Base-by-base conservation (phyloP, 768 basidiomycete genomes). In the Rhizopogon vesiculosus region DNA sequence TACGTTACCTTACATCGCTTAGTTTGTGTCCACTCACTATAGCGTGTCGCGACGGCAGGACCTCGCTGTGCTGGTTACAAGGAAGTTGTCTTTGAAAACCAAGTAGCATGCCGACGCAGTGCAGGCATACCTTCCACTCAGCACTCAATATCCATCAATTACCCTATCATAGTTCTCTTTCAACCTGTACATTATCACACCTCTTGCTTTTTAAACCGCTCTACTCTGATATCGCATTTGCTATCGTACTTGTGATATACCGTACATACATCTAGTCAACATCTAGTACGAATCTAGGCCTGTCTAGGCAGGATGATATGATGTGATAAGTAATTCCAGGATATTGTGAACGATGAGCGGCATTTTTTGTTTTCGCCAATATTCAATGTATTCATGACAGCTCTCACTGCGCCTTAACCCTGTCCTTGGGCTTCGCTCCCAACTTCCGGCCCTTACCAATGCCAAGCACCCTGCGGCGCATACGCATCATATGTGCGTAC, bases 401-500 rank as follows among this genome's bases (percentile, higher is more conserved):
- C 15, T 49, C 48, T 45, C 35, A 69, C 31, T 59, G 57, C 4
- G 25, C 50, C 41, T 71, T 69, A 2, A 39, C 10, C 58, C 66
- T 62, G 43, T 60, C 62, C 41, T 74, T 76, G 38, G 72, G 66
- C 56, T 69, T 73, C 42, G 62, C 61, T 18, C 73, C 72, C 29
- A 72, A 66, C 43, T 69, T 72, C 19, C 59, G 63, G 2, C 72
- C 64, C 44, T 56, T 65, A 29, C 69, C 68, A 0, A 45, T 58
- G 4, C 81, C 78, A 40, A 83, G 73, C 9, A 84, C 79, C 67
- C 79, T 85, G 53, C 73, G 66, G 39, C 85, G 73, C 62, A 81
- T 83, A 52, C 68, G 74, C 44, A 82, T 74, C 84, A 86, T 85
- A 66, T 86, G 76, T 40, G 76, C 74, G 66, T 80, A 84, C 67